Percentiles rank a stretch among this genome's conserved stretches.
phyloP scores from a whole-genome alignment of 2,329 filamentous ascomycete species.

The Neonectria neomacrospora region DNA sequence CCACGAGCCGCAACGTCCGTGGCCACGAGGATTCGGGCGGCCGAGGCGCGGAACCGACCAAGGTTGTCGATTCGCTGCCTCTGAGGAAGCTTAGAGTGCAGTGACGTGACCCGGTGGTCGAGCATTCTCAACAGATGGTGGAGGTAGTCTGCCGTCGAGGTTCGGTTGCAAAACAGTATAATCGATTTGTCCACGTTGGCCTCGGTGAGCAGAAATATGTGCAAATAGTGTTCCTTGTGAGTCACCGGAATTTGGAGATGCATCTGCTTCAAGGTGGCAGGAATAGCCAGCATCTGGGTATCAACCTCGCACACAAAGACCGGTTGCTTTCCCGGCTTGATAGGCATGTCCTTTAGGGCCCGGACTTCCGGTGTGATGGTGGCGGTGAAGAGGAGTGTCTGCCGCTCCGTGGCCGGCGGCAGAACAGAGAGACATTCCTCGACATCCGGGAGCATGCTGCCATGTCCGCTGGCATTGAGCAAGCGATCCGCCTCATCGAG shows the following conservation, averaged over 20 bases:
- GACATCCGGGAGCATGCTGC: slow-evolving; percentile 94
- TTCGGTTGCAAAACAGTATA: slow-evolving; percentile 96
- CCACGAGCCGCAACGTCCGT: slow-evolving; percentile 95
- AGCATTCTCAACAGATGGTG: slow-evolving; percentile 89
- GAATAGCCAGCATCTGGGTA: slow-evolving; percentile 79
- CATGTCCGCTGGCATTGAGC: slow-evolving; percentile 75
- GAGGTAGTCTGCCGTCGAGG: slow-evolving; percentile 86
- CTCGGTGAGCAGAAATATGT: slow-evolving; percentile 85
- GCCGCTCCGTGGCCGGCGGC: slow-evolving; percentile 80
- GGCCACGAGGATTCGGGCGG: slow-evolving; percentile 89
- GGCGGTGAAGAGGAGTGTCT: slow-evolving; percentile 95
- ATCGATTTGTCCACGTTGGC: slow-evolving; percentile 78
- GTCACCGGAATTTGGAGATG: slow-evolving; percentile 91
- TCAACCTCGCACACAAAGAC: slow-evolving; percentile 93
- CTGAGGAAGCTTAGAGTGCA: slow-evolving; percentile 90
- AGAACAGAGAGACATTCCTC: slow-evolving; percentile 87
- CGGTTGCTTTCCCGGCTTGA: slow-evolving; percentile 74
- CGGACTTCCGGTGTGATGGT: slow-evolving; percentile 94
- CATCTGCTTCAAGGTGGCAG: slow-evolving; percentile 81
- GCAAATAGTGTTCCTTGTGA: slow-evolving; percentile 94
- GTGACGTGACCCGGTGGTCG: slow-evolving; percentile 87
- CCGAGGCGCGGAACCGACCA: slow-evolving; percentile 88
- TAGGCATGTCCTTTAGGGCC: slow-evolving; percentile 81
- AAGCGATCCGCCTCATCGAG: slow-evolving; percentile 96
- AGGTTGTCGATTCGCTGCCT: slow-evolving; percentile 87